Evolutionary conservation across 371 early-diverging fungal species (phyloP), one percentile per base, ranked within the genome.

Genomic region (Capillidium heterosporum): DNA sequence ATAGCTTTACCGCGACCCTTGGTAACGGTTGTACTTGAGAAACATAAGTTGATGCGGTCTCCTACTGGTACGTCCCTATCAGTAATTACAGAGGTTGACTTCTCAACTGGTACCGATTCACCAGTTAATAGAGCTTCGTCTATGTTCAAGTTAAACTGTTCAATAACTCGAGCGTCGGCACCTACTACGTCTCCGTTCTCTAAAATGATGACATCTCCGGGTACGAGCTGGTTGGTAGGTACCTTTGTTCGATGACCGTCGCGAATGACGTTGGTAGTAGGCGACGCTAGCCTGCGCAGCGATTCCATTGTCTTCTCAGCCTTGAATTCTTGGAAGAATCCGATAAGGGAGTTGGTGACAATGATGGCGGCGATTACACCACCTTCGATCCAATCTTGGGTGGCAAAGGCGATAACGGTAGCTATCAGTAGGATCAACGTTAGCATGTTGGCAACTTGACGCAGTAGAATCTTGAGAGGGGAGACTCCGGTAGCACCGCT

Each of bases 301-400:
- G 92, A 87, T 56, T 88, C 89, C 71, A 93, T 69, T 3, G 91
- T 88, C 60, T 85, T 77, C 65, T 89, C 89, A 0, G 92, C 91
- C 43, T 82, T 78, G 68, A 77, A 87, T 61, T 91, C 92, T 67
- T 93, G 91, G 32, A 77, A 71, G 59, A 91, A 89, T 0, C 91
- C 91, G 32, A 93, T 80, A 32, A 72, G 67, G 4, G 87, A 72
- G 68, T 90, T 94, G 54, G 83, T 60, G 40, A 82, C 59, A 26
- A 90, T 80, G 52, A 91, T 81, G 32, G 76, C 71, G 29, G 81
- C 62, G 17, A 93, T 73, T 32, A 82, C 71, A 19, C 77, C 79
- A 32, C 76, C 81, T 60, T 80, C 80, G 17, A 80, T 61, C 65
- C 70, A 76, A 61, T 84, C 84, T 7, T 66, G 60, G 32, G 76